phyloP scores from a whole-genome alignment of 2,329 filamentous ascomycete species.

The Diplodia mutila region DNA sequence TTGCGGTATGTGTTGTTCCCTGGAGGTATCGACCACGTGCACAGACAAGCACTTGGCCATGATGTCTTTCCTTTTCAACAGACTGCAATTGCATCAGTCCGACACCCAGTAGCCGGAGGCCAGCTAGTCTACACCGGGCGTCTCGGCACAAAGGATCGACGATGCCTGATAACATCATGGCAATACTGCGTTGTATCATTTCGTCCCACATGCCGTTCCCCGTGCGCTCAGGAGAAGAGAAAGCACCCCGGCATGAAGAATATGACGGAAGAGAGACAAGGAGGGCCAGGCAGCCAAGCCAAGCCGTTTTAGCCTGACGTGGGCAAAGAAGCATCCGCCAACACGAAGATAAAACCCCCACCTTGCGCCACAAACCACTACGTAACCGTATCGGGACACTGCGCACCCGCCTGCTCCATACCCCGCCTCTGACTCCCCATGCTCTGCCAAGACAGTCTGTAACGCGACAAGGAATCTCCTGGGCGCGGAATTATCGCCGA shows the following conservation, averaged over 20 bases:
- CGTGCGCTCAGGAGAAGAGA: background rate
- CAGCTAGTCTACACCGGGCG: background rate
- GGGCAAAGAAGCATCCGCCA: background rate
- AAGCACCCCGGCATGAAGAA: background rate
- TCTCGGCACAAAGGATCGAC: background rate
- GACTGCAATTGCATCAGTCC: background rate
- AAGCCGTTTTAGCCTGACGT: background rate
- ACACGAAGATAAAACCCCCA: background rate
- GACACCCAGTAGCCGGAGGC: background rate
- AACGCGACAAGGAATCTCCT: background rate
- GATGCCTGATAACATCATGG: background rate
- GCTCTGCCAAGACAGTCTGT: constrained; percentile 8
- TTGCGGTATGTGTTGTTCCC: background rate
- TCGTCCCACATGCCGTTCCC: background rate
- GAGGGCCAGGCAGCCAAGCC: background rate
- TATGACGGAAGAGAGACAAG: background rate
- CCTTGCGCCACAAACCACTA: background rate
- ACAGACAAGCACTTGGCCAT: background rate
- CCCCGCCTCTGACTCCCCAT: background rate
- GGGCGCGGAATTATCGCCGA: background rate
- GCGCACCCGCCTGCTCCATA: background rate
- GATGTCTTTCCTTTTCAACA: background rate
- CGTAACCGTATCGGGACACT: background rate
- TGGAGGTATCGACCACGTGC: background rate
- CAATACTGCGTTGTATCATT: background rate